Base-by-base conservation (phyloP, 495 filamentous ascomycete species). In the Paragyromitra xinjiangensis region DNA sequence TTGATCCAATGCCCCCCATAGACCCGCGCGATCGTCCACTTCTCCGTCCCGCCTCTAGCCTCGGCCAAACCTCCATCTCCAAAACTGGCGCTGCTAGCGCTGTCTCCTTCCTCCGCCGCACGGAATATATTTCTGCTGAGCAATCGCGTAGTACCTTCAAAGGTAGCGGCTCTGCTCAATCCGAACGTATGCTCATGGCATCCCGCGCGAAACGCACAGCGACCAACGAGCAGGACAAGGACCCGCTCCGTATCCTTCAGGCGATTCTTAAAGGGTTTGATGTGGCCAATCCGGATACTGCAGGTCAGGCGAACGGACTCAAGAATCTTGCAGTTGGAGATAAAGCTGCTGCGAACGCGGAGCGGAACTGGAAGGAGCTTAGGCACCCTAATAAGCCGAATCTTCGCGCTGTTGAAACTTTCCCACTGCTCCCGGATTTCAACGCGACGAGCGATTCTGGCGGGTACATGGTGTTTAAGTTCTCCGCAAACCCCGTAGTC, bases 71-170 rank as follows among this genome's bases (percentile, higher is more conserved):
- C 1, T 87, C 88, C 75, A 80, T 84, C 56, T 82, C 85, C 40
- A 90, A 90, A 16, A 88, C 92, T 2, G 88, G 88, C 62, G 86
- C 87, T 64, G 83, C 87, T n/a, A 88, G 88, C 66, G 75, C 65
- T 16, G 92, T 97, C 64, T 97, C 94, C 77, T 98, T 99, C 89
- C 89, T 99, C 67, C 92, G 95, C 45, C 91, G 95, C 58, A 98
- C 96, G 14, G 96, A 99, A 82, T 98, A 98, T 83, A 97, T 96
- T 71, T 94, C 95, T 3, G 91, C 92, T 7, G 89, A 89, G 53
- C 83, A 86, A 83, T 75, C 88, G 83, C 82, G 85, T 74, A 85
- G 40, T 65, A 84, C 77, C 72, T 85, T 71, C 69, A 82, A 78
- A 77, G 76, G 58, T 22, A 81, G 44, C 45, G 82, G 70, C 73